These are phyloP conservation scores for Pichia sp. DNA, from an alignment of 1,139 yeast genomes.

Conservation along the genomic window DNA sequence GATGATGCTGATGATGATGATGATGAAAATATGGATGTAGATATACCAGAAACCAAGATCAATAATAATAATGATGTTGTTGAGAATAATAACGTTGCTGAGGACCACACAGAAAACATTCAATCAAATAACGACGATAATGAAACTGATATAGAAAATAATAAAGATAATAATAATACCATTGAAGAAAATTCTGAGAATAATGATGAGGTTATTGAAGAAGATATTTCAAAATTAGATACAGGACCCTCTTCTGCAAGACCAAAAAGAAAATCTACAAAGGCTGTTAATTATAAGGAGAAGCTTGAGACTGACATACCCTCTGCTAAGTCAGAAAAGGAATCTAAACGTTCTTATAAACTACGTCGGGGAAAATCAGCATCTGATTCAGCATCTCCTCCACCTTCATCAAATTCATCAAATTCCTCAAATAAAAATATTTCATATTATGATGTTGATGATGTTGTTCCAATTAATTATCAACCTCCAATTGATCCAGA, in stretches of 20 bases:
- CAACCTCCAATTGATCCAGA: slow-evolving; percentile 27
- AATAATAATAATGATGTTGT: too few relatives aligned
- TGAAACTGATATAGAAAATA: neutral
- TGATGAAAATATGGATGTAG: neutral
- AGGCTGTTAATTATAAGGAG: slow-evolving; percentile 29
- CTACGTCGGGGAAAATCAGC: slow-evolving; percentile 11
- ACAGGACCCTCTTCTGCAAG: slow-evolving; percentile 14
- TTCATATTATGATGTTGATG: slow-evolving; percentile 24
- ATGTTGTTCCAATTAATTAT: slow-evolving; percentile 30
- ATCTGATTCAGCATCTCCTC: slow-evolving; percentile 7
- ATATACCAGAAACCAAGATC: too few relatives aligned
- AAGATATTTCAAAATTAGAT: neutral
- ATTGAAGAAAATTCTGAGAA: neutral
- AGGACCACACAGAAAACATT: too few relatives aligned
- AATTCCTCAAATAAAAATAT: neutral
- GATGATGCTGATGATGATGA: neutral
- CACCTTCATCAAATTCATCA: slow-evolving; percentile 2
- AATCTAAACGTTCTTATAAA: slow-evolving; percentile 2
- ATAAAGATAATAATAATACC: neutral
- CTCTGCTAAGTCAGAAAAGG: neutral
- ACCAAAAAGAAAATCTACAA: slow-evolving; percentile 28
- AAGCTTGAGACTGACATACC: slow-evolving; percentile 26
- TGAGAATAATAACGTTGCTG: too few relatives aligned
- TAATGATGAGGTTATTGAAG: neutral
- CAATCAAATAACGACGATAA: too few relatives aligned